phyloP scores from a whole-genome alignment of 2,329 filamentous ascomycete genomes.

The Helminthosporium solani region DNA sequence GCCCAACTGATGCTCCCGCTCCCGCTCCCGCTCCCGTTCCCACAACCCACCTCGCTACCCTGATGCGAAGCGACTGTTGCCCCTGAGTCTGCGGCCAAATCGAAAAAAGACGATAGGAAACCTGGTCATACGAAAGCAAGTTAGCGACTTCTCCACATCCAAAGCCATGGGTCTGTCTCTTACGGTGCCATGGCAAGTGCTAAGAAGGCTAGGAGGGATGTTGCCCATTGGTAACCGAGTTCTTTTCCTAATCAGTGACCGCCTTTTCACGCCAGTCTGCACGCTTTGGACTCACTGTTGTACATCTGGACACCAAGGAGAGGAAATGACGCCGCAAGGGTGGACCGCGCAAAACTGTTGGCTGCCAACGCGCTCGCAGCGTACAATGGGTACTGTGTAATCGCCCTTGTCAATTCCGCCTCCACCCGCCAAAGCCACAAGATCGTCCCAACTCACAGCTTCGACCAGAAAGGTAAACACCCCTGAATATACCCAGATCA shows the following conservation, averaged over 20 bases:
- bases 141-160: slow-evolving; percentile 37
- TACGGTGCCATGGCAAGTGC: slow-evolving; percentile 52
- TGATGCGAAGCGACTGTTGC: slow-evolving; percentile 50
- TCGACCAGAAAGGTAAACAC: slow-evolving; percentile 87
- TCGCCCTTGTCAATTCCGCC: slow-evolving; percentile 26
- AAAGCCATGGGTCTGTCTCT: slow-evolving; percentile 25
- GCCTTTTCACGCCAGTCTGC: slow-evolving; percentile 39
- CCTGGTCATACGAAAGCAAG: slow-evolving; percentile 28
- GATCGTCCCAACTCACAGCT: slow-evolving; percentile 43
- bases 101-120: slow-evolving; percentile 52
- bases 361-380: slow-evolving; percentile 53
- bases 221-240: slow-evolving; percentile 55
- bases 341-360: slow-evolving; percentile 52
- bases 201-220: slow-evolving; percentile 49
- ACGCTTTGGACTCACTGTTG: slow-evolving; percentile 46
- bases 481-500: slow-evolving; percentile 75
- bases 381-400: slow-evolving; percentile 49
- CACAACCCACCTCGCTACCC: slow-evolving; percentile 23
- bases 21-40: slow-evolving; percentile 8
- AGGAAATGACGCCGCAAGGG: slow-evolving; percentile 51
- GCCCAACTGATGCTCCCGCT: background rate
- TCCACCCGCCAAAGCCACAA: slow-evolving; percentile 21
- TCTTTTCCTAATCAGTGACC: slow-evolving; percentile 46
- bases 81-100: slow-evolving; percentile 52
- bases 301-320: slow-evolving; percentile 55